Evolutionary conservation across 805 yeast genomes (phyloP).

Genomic region (Ogataea glucozyma): DNA sequence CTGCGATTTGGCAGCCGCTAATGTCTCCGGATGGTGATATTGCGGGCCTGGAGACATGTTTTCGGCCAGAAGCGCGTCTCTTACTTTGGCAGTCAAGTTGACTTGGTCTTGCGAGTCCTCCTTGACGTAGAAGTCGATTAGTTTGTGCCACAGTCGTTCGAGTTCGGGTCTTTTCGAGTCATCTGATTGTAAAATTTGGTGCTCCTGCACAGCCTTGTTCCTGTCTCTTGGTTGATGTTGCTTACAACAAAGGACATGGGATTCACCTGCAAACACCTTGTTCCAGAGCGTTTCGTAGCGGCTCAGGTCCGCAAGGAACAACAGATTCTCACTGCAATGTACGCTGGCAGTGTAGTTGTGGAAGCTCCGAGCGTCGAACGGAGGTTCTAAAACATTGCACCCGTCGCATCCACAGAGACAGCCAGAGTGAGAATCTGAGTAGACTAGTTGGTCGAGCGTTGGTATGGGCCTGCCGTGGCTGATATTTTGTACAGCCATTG

Average conservation of each 20-base stretch:
- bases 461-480: conserved; percentile 3
- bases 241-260: background rate
- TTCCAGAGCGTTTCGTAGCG: conserved; percentile 25
- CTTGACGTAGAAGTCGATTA: conserved; percentile 42
- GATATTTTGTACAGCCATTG: conserved; percentile 2
- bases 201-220: background rate
- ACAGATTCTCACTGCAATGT: conserved; percentile 27
- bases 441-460: conserved; percentile 8
- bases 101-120: conserved; percentile 49
- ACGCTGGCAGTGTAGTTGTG: conserved; percentile 12
- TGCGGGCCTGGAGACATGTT: conserved; percentile 10
- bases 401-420: too few relatives aligned
- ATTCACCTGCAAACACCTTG: background rate
- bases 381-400: too few relatives aligned
- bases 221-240: background rate
- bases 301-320: conserved; percentile 23
- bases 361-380: conserved; percentile 16
- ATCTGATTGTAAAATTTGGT: background rate
- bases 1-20: conserved; percentile 21
- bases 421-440: background rate
- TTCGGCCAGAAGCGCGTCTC: conserved; percentile 32
- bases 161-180: background rate
- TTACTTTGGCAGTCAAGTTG: conserved; percentile 45
- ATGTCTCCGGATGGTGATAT: conserved; percentile 19
- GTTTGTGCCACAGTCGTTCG: conserved; percentile 24